These are phyloP conservation scores for Collybia nuda DNA, from an alignment of 768 basidiomycete species.

Conservation along the genomic window DNA sequence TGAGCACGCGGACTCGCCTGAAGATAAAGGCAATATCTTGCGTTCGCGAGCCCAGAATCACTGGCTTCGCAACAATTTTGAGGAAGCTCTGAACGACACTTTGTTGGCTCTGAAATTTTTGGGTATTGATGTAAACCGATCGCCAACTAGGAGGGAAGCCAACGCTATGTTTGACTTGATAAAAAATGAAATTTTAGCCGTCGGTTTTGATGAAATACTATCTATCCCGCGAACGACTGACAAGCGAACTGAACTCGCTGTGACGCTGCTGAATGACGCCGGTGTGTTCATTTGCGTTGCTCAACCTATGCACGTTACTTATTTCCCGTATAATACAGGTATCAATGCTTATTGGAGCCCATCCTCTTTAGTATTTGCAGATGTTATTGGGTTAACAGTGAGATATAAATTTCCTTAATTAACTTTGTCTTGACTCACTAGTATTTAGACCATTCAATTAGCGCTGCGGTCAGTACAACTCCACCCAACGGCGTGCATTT, in stretches of 20 bases:
- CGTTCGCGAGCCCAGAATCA: conserved; percentile 64
- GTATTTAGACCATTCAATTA: conserved; percentile 57
- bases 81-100: conserved; percentile 57
- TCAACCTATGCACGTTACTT: not conserved
- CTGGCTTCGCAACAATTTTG: conserved; percentile 58
- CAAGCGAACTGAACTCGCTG: conserved; percentile 57
- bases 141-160: conserved; percentile 53
- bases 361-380: conserved; percentile 50
- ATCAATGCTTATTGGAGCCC: conserved; percentile 74
- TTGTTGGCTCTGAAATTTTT: conserved; percentile 58
- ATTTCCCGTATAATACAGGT: conserved; percentile 30
- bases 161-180: conserved; percentile 70
- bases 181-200: conserved; percentile 67
- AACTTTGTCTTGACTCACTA: not conserved
- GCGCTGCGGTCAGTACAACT: conserved; percentile 50
- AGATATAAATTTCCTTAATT: conserved; percentile 16
- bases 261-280: conserved; percentile 67
- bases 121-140: conserved; percentile 57
- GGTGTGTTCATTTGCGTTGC: conserved; percentile 31
- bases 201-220: conserved; percentile 70
- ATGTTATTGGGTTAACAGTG: conserved; percentile 68
- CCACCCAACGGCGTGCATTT: not conserved
- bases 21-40: conserved; percentile 56
- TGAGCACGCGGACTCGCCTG: conserved; percentile 42
- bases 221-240: conserved; percentile 63